Conservation (phyloP, 2,329 filamentous ascomycete species). For the Microascus cirrosus region DNA sequence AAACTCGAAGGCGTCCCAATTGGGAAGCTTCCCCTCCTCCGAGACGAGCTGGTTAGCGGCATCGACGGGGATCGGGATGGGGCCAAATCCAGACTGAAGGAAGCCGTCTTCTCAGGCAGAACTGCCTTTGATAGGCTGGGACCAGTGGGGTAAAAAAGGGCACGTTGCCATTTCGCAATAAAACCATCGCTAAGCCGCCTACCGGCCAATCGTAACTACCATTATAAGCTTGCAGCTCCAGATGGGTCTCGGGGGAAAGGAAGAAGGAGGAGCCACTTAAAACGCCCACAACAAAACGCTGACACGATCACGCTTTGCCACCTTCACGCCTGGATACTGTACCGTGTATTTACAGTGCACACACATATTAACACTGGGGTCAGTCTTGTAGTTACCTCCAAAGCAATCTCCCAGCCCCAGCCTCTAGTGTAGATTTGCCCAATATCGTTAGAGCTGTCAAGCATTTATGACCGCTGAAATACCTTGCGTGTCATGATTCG, state of each 20-base stretch:
- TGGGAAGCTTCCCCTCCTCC: constrained; percentile 5
- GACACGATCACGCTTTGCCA: background rate
- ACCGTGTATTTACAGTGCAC: too few species aligned
- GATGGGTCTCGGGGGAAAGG: background rate
- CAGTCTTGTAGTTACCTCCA: too few species aligned
- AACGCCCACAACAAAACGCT: background rate
- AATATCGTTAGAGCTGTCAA: too few species aligned
- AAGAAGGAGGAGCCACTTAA: background rate
- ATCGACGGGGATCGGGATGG: background rate
- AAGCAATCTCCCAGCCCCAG: too few species aligned
- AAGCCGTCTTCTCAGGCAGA: background rate
- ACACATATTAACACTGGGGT: too few species aligned
- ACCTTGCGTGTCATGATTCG: too few species aligned
- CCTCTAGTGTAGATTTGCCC: too few species aligned
- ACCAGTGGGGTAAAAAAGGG: background rate
- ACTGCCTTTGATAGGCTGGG: background rate
- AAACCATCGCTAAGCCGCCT: background rate
- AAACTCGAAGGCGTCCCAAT: background rate
- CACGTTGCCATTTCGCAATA: background rate
- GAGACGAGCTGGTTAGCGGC: background rate
- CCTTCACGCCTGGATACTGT: background rate
- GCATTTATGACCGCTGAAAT: too few species aligned
- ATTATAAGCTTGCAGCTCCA: background rate
- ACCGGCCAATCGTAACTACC: background rate
- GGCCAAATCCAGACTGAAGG: background rate